Base-by-base conservation (phyloP, 2,329 filamentous ascomycete genomes). In the Mycosphaerella arachidis region DNA sequence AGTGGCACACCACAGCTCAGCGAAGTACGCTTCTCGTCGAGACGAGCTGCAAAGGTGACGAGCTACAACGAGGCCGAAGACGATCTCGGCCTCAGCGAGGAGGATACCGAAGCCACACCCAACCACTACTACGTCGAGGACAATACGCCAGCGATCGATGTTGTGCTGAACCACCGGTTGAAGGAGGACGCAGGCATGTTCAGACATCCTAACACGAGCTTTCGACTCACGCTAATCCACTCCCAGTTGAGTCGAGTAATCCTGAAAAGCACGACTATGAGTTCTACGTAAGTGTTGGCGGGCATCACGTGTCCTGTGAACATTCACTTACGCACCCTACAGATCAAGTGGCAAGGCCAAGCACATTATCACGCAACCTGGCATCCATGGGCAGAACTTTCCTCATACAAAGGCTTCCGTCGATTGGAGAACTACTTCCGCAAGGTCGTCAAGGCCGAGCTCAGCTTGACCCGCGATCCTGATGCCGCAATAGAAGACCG, bases 271-370 rank as follows among this genome's bases (percentile, higher is more conserved):
- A 92, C 56, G 90, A 97, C 71, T 97, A 94, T 68, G 91, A 97
- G 71, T 99, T 86, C 69, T 81, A 85, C 67, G 79, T 82, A 72
- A 66, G 77, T 71, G 45, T 48, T 5, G 37, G 16, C 45, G 53
- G 54, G 55, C 2, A 55, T 48, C 55, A 51, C 48, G 8, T 56
- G 20, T 43, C 18, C 33, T 6, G 30, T 30, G 27, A 40, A 40
- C 53, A 50, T 48, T 48, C 56, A 64, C 68, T 72, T 53, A 72
- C 64, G 52, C 43, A 52, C 37, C 53, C 18, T 82, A 68, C 84
- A 88, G 75, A 92, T 99, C 76, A 99, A 99, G 78, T 99, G 95
- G 94, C 91, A 97, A 75, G 91, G 88, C 66, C 91, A 92, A 75
- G 96, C 94, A 10, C 92, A 99, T 73, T 87, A 96, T 68, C 94